Conservation (phyloP, 768 basidiomycete genomes). For the Trichaptum fuscoviolaceum region DNA sequence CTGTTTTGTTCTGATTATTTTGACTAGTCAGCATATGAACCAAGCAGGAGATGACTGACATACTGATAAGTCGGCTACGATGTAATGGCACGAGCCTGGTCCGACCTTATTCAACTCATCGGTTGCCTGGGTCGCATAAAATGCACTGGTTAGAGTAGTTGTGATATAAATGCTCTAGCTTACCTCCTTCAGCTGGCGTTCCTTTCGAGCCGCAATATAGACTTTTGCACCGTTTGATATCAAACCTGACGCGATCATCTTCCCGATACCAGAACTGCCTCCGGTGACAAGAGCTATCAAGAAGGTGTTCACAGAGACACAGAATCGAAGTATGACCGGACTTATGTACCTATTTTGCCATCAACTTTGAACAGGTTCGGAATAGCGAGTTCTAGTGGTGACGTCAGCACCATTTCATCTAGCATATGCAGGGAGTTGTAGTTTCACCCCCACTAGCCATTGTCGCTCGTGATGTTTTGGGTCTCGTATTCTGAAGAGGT, state of each 20-base stretch:
- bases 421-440: not conserved
- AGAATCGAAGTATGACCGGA: not conserved
- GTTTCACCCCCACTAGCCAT: not conserved
- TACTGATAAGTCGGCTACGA: slow-evolving; percentile 71
- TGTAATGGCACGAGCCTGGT: slow-evolving; percentile 61
- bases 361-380: slow-evolving; percentile 57
- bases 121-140: slow-evolving; percentile 32
- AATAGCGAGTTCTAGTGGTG: slow-evolving; percentile 41
- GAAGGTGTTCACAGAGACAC: not conserved
- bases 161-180: slow-evolving; percentile 10
- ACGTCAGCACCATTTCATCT: not conserved
- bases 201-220: slow-evolving; percentile 85
- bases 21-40: slow-evolving; percentile 5
- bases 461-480: not conserved
- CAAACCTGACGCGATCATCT: slow-evolving; percentile 78
- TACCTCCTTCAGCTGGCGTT: slow-evolving; percentile 71
- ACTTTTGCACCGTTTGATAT: slow-evolving; percentile 85
- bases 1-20: slow-evolving; percentile 57
- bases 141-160: not conserved
- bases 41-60: slow-evolving; percentile 23
- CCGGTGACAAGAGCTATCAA: slow-evolving; percentile 70
- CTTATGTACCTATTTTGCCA: slow-evolving; percentile 57
- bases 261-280: slow-evolving; percentile 79
- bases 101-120: slow-evolving; percentile 57
- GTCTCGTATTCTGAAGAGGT: not conserved